These are phyloP conservation scores for Ophiostoma quercus DNA, from an alignment of 2,329 filamentous ascomycete genomes.

Conservation along the genomic window DNA sequence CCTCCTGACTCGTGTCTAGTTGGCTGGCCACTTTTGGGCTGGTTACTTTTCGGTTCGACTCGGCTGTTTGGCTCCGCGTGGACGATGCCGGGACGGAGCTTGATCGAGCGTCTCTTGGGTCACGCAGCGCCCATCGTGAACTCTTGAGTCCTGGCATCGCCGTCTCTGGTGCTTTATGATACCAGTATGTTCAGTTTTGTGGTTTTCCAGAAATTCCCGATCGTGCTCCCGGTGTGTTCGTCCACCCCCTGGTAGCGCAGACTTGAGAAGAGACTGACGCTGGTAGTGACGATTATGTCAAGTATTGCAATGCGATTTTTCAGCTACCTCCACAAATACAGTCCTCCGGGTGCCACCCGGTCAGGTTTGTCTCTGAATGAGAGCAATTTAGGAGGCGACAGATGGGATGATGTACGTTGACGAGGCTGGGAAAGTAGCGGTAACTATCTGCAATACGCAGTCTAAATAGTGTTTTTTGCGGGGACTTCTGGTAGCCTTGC, in stretches of 20 bases:
- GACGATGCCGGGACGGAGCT: slow-evolving; percentile 22
- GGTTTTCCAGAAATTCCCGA: not conserved
- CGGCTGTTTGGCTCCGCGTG: not conserved
- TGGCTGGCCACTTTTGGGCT: too few species aligned
- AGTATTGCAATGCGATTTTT: not conserved
- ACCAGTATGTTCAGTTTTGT: not conserved
- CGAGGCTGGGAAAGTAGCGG: not conserved
- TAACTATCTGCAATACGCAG: not conserved
- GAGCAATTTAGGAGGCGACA: not conserved
- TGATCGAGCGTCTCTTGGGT: slow-evolving; percentile 17
- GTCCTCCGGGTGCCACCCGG: too few species aligned
- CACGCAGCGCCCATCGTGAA: slow-evolving; percentile 24
- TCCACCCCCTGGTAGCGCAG: not conserved
- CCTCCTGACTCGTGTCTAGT: too few species aligned
- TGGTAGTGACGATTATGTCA: not conserved
- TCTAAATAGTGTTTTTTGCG: not conserved
- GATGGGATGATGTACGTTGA: not conserved
- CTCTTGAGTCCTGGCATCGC: slow-evolving; percentile 20
- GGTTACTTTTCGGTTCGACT: too few species aligned
- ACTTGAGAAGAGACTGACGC: not conserved
- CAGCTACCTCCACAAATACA: not conserved
- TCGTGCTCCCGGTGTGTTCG: too few species aligned
- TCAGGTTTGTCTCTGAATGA: not conserved
- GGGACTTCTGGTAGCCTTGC: not conserved
- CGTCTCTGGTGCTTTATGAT: not conserved